These are phyloP conservation scores for Pyrenula aspistea DNA, from an alignment of 495 filamentous ascomycete species.

Conservation along the genomic window DNA sequence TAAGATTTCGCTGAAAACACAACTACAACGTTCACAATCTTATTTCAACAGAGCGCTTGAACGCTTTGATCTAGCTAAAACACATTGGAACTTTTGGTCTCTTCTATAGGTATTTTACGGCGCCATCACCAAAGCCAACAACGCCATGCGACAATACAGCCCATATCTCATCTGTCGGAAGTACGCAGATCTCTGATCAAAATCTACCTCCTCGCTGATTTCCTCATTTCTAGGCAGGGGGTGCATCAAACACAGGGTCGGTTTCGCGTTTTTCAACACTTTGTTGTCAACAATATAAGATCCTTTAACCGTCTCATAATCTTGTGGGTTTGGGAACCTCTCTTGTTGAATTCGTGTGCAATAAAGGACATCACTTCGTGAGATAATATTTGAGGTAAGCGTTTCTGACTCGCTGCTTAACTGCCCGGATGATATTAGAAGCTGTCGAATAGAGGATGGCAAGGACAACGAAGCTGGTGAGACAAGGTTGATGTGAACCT, in stretches of 20 bases:
- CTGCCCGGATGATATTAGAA: slow-evolving; percentile 61
- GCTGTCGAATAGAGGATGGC: slow-evolving; percentile 58
- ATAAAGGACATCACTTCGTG: slow-evolving; percentile 79
- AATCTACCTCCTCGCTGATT: slow-evolving; percentile 90
- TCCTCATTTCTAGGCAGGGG: slow-evolving; percentile 87
- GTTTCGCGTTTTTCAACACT: slow-evolving; percentile 85
- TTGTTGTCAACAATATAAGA: slow-evolving; percentile 78
- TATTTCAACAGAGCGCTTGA: too few relatives aligned
- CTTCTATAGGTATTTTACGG: too few relatives aligned
- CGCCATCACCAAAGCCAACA: slow-evolving; percentile 85
- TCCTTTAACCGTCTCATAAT: slow-evolving; percentile 81
- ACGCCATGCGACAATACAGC: slow-evolving; percentile 92
- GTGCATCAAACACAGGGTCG: slow-evolving; percentile 86
- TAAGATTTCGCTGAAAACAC: too few relatives aligned
- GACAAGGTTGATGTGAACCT: slow-evolving; percentile 85
- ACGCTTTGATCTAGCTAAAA: too few relatives aligned
- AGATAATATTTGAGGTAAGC: slow-evolving; percentile 75
- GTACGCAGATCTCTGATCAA: slow-evolving; percentile 93
- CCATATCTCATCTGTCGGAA: slow-evolving; percentile 99
- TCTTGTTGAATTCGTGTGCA: slow-evolving; percentile 96
- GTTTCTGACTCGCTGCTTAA: slow-evolving; percentile 59
- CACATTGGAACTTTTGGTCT: too few relatives aligned
- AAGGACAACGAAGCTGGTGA: slow-evolving; percentile 68
- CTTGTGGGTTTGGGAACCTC: slow-evolving; percentile 63
- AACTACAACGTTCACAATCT: too few relatives aligned